Conservation (phyloP, 768 basidiomycete genomes). For the Boletus sensibilis region DNA sequence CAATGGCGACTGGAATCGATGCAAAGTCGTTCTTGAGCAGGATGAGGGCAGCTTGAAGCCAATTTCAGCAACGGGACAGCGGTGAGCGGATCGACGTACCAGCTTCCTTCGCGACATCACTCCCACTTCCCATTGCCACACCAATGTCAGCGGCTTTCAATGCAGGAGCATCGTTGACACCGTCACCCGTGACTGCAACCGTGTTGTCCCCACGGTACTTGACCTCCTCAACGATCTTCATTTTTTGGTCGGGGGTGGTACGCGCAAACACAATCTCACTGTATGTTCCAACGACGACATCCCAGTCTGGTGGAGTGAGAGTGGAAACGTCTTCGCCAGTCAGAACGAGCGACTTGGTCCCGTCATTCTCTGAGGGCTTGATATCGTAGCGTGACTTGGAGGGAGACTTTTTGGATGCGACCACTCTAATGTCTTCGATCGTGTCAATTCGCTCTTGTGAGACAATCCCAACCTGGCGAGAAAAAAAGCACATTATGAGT, state of each 20-base stretch:
- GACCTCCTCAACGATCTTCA: constrained; percentile 55
- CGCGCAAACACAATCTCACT: constrained; percentile 53
- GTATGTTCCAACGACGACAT: constrained; percentile 37
- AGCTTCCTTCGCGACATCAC: constrained; percentile 54
- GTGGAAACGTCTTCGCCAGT: constrained; percentile 45
- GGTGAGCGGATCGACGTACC: constrained; percentile 29
- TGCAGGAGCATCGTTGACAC: constrained; percentile 52
- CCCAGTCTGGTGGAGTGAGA: constrained; percentile 39
- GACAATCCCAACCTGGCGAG: constrained; percentile 42
- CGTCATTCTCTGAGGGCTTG: constrained; percentile 39
- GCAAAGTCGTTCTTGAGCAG: constrained; percentile 58
- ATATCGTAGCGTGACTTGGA: constrained; percentile 23
- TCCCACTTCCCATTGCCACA: constrained; percentile 49
- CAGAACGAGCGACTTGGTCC: constrained; percentile 40
- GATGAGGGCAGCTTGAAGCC: constrained; percentile 39
- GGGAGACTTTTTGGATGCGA: constrained; percentile 10
- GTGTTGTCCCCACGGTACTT: constrained; percentile 47
- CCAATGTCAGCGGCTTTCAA: constrained; percentile 56
- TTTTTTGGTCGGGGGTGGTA: constrained; percentile 57
- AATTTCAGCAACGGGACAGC: neutral
- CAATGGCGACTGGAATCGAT: constrained; percentile 55
- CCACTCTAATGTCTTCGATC: constrained; percentile 25
- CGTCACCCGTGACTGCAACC: constrained; percentile 57
- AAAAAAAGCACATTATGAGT: neutral
- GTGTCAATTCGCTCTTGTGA: constrained; percentile 40